These are phyloP conservation scores for Nakazawaea ambrosiae DNA, from an alignment of 805 yeast species.

Conservation along the genomic window DNA sequence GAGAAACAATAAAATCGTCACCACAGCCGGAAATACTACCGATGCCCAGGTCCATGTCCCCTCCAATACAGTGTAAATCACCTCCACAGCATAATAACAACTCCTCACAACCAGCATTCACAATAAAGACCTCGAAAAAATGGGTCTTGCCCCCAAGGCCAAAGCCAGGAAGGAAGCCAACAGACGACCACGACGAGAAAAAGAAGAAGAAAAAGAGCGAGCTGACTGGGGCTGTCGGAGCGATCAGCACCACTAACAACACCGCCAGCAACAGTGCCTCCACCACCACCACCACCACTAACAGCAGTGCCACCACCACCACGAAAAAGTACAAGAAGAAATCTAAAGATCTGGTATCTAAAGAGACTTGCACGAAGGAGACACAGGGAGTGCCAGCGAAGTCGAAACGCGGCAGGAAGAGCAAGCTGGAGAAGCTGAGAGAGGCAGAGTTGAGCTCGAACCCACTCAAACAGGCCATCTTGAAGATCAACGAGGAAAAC, in stretches of 20 bases:
- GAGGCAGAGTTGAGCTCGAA: slow-evolving; percentile 13
- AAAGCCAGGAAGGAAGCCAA: slow-evolving; percentile 59
- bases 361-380: too few species aligned
- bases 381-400: neutral
- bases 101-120: slow-evolving; percentile 11
- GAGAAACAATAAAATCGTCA: too few species aligned
- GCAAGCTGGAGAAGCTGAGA: slow-evolving; percentile 4
- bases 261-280: neutral
- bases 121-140: slow-evolving; percentile 58
- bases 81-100: too few species aligned
- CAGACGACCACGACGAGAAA: slow-evolving; percentile 8
- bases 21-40: too few species aligned
- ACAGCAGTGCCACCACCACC: neutral
- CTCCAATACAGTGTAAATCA: too few species aligned
- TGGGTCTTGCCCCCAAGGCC: slow-evolving; percentile 88
- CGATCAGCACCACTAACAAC: neutral
- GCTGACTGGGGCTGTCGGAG: too few species aligned
- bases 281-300: neutral
- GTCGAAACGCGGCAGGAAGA: slow-evolving; percentile 9
- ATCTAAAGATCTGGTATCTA: too few species aligned
- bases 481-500: slow-evolving; percentile 37
- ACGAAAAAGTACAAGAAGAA: neutral
- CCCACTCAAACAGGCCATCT: slow-evolving; percentile 32
- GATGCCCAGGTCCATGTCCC: too few species aligned
- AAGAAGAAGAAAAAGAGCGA: neutral